phyloP scores from a whole-genome alignment of 1,284 basidiomycete genomes.

The Xerocomus nothofagi region DNA sequence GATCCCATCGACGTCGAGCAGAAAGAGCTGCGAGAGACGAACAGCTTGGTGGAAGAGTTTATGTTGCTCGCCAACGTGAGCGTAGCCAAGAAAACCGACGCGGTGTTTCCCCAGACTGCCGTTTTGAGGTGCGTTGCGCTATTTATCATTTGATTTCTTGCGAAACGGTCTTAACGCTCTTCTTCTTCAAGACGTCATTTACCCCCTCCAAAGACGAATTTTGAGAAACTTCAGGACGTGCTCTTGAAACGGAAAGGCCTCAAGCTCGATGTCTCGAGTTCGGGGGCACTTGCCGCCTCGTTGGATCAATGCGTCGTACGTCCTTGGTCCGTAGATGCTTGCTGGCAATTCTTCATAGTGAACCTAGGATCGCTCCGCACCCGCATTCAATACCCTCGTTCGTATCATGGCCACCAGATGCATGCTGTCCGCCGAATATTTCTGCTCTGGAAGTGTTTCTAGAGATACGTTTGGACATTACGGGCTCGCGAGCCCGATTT shows the following conservation, averaged over 20 bases:
- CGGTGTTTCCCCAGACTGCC: constrained; percentile 94
- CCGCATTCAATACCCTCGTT: constrained; percentile 95
- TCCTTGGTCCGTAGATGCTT: constrained; percentile 13
- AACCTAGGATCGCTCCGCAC: constrained; percentile 70
- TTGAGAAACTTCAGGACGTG: constrained; percentile 95
- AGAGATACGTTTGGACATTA: constrained; percentile 96
- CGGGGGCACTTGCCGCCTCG: constrained; percentile 86
- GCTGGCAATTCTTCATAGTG: background rate
- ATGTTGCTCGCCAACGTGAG: constrained; percentile 98
- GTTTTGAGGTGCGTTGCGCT: constrained; percentile 73
- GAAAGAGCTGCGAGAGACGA: constrained; percentile 92
- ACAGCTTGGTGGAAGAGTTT: constrained; percentile 97
- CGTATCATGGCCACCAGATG: constrained; percentile 99
- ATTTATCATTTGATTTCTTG: background rate
- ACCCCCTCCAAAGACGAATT: constrained; percentile 91
- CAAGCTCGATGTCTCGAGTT: constrained; percentile 89
- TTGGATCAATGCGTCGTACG: constrained; percentile 86
- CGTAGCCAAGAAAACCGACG: constrained; percentile 90
- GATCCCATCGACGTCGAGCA: constrained; percentile 98
- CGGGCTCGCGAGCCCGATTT: constrained; percentile 93
- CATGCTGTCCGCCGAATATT: constrained; percentile 98
- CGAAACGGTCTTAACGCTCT: background rate
- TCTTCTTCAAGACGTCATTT: constrained; percentile 75
- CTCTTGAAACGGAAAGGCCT: constrained; percentile 84
- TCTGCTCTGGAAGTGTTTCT: constrained; percentile 92